Conservation (phyloP, 2,329 filamentous ascomycete genomes). For the Verticillium klebahnii region DNA sequence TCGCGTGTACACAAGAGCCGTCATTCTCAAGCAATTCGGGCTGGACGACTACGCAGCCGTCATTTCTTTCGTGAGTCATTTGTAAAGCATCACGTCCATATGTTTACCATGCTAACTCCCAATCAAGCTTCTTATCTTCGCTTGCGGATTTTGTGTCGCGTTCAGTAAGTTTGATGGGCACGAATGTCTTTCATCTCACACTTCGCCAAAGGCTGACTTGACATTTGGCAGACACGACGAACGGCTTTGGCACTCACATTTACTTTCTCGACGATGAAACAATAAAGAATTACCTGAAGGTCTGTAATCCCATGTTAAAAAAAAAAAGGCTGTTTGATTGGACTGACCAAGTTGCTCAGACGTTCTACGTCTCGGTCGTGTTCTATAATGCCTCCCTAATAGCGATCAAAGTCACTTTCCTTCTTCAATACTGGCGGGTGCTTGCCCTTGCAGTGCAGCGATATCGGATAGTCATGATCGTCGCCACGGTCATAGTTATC, state of each 20-base stretch:
- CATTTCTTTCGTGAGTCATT: constrained; percentile 14
- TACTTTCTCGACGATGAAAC: too few relatives aligned
- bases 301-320: too few relatives aligned
- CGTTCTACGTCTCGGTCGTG: constrained; percentile 16
- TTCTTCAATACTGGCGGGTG: constrained; percentile 23
- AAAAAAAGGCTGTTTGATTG: too few relatives aligned
- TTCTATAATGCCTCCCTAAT: constrained; percentile 16
- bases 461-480: constrained; percentile 15
- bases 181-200: too few relatives aligned
- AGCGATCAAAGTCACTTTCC: constrained; percentile 19
- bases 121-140: background rate
- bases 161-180: background rate
- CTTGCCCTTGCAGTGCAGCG: constrained; percentile 19
- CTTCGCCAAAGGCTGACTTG: too few relatives aligned
- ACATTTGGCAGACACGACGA: too few relatives aligned
- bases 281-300: too few relatives aligned
- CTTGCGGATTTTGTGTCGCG: background rate
- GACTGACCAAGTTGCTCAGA: constrained; percentile 5
- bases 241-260: too few relatives aligned
- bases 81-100: background rate
- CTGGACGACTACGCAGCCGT: constrained; percentile 20
- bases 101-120: background rate
- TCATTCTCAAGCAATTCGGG: constrained; percentile 19
- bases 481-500: constrained; percentile 19
- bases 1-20: constrained; percentile 16